Base-by-base conservation (phyloP, 116 monocot species). In the Trichopus zeylanicus region DNA sequence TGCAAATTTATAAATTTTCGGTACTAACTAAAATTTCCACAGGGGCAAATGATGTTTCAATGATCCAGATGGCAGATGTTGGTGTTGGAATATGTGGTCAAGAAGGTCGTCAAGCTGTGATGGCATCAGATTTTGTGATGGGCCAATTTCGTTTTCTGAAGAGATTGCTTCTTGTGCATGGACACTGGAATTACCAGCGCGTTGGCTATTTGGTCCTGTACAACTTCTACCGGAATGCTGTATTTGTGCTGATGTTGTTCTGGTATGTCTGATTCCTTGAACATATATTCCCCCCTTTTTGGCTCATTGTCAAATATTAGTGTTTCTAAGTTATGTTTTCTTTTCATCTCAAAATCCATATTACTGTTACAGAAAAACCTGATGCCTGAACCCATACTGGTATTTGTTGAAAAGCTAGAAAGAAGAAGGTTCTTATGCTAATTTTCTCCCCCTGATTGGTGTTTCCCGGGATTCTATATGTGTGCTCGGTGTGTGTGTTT, bases 61-160 rank as follows among this genome's bases (percentile, higher is more conserved):
- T 92, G 92, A 92, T 92, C 53, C 92, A 92, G 70, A 92, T 92
- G 92, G 92, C 92, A 31, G 87, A 92, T 77, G 92, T 92, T 57
- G 92, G 92, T 61, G 66, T 92, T 53, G 92, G 92, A 4, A 84
- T 92, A 68, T 84, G 84, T 66, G 92, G 92, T 29, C 92, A 92
- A 63, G 92, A 92, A 84, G 92, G 92, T 59, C 92, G 92, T 52
- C 92, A 92, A 65, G 92, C 92, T 20, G 92, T 92, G n/a, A 92
- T 92, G 92, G 92, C 92, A 60, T 81, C 92, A 54, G 92, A 92
- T 74, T 92, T 92, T 79, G 87, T 87, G 57, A 92, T 92, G 92
- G 92, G 92, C 1, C 92, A 92, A 58, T 92, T 92, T 57, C 81
- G 87, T 34, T 92, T 92, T 68, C 63, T 92, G 54, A 92, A 92